These are phyloP conservation scores for Astrocystis sublimbata DNA, from an alignment of 495 filamentous ascomycete species.

Conservation along the genomic window DNA sequence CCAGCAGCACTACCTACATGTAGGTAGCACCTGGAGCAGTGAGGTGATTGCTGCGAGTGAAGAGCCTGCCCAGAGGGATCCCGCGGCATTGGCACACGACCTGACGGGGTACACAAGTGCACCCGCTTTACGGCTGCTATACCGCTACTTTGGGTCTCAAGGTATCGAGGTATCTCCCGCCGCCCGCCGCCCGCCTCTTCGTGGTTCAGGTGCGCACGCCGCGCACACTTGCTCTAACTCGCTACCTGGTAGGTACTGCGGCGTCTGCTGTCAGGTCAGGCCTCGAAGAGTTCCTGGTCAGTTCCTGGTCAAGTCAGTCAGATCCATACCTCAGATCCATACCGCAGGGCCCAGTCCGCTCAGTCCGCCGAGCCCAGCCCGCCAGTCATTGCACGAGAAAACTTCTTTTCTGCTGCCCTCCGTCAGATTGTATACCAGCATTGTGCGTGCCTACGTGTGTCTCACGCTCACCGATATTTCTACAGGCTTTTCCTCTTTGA, in stretches of 20 bases:
- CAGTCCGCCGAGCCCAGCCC: constrained; percentile 6
- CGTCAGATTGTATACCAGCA: constrained; percentile 26
- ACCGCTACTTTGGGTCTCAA: constrained; percentile 25
- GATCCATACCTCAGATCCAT: constrained; percentile 22
- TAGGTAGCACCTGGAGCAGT: no score
- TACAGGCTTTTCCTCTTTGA: constrained; percentile 32
- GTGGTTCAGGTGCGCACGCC: no score
- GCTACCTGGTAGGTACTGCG: no score
- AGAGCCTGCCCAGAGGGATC: no score
- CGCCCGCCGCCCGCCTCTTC: no score
- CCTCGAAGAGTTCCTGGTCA: no score
- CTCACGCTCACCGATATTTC: constrained; percentile 42
- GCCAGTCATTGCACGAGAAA: constrained; percentile 19
- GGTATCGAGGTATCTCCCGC: no score
- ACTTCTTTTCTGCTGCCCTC: constrained; percentile 30
- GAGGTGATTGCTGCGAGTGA: no score
- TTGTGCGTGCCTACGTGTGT: constrained; percentile 39
- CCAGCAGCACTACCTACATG: not conserved
- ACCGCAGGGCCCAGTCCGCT: constrained; percentile 12
- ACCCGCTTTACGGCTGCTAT: constrained; percentile 19
- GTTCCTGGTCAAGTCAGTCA: no score
- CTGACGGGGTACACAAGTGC: not conserved
- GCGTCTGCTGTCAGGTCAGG: constrained; percentile 12
- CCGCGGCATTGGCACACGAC: no score
- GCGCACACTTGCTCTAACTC: no score